Evolutionary conservation across 768 basidiomycete genomes (phyloP).

Genomic region (Mycena amicta): DNA sequence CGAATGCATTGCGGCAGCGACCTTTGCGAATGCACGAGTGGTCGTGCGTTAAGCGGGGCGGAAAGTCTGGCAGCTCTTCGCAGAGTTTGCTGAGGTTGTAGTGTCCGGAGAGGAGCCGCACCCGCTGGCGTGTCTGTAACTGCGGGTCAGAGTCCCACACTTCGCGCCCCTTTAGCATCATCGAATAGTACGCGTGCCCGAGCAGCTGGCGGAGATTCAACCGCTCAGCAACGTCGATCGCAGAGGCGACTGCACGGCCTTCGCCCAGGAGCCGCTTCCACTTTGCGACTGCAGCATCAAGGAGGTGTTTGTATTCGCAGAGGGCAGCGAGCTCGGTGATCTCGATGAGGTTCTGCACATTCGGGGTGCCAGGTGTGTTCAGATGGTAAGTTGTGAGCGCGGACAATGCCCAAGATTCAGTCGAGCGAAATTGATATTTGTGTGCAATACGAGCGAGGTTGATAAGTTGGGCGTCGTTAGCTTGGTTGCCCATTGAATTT

Average conservation of each 20-base stretch:
- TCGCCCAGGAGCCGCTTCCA: constrained; percentile 54
- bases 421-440: constrained; percentile 57
- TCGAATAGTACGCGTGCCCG: constrained; percentile 53
- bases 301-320: constrained; percentile 48
- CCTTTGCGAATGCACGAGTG: constrained; percentile 43
- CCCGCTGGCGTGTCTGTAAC: constrained; percentile 50
- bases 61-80: constrained; percentile 43
- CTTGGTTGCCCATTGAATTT: constrained; percentile 39
- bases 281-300: constrained; percentile 41
- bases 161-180: constrained; percentile 53
- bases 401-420: constrained; percentile 51
- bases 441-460: constrained; percentile 55
- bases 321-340: constrained; percentile 56
- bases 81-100: constrained; percentile 49
- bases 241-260: constrained; percentile 46
- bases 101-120: constrained; percentile 55
- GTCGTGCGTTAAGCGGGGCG: constrained; percentile 47
- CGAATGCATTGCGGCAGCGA: constrained; percentile 49
- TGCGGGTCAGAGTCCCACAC: constrained; percentile 49
- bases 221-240: constrained; percentile 50
- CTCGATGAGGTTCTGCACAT: constrained; percentile 44
- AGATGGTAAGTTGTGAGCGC: constrained; percentile 43
- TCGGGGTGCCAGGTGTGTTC: constrained; percentile 25
- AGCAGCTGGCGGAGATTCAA: constrained; percentile 47
- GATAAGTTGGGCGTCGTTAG: constrained; percentile 44